Conservation (phyloP, 345 rosid species). For the Dovyalis caffra region DNA sequence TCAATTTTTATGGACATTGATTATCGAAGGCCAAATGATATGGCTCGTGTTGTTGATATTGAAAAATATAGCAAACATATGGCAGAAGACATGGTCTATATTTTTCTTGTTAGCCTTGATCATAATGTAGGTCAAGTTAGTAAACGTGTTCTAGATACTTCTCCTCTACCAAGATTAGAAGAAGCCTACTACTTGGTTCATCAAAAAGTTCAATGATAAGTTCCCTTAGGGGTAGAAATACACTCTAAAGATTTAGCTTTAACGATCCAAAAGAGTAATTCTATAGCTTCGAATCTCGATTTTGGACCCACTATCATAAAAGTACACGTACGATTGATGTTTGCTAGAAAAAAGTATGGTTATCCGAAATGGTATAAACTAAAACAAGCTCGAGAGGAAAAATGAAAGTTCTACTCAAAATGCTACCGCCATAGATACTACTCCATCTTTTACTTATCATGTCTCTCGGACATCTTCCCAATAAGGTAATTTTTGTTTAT, state of each 20-base stretch:
- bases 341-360: no score
- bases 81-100: no score
- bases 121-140: not conserved
- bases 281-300: no score
- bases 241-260: not conserved
- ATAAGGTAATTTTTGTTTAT: not conserved
- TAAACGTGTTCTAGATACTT: not conserved
- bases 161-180: no score
- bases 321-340: no score
- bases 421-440: not conserved
- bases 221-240: not conserved
- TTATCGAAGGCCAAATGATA: conserved; percentile 2
- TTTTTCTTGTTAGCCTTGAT: no score
- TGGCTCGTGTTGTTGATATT: not conserved
- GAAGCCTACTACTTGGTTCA: not conserved
- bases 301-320: no score
- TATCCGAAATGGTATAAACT: no score
- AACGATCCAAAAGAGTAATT: no score
- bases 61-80: not conserved
- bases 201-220: no score
- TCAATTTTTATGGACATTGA: no score
- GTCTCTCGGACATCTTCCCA: not conserved
- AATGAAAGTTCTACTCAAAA: not conserved
- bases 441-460: not conserved
- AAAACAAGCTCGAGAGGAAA: not conserved